phyloP scores from a whole-genome alignment of 495 filamentous ascomycete genomes.

The Xylaria grammica region DNA sequence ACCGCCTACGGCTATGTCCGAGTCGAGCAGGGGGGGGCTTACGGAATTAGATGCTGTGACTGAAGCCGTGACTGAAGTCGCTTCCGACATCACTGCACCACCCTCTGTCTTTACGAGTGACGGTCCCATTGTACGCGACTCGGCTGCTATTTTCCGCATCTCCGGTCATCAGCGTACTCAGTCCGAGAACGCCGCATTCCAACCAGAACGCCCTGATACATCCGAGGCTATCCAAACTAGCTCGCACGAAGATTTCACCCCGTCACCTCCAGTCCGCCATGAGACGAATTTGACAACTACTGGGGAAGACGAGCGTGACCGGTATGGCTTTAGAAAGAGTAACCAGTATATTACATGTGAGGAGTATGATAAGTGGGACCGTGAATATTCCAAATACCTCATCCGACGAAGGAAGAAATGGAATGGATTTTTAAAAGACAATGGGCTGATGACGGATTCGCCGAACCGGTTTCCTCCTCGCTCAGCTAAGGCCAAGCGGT shows the following conservation, averaged over 20 bases:
- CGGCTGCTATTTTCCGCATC: conserved; percentile 43
- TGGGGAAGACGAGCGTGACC: conserved; percentile 62
- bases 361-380: conserved; percentile 84
- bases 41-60: conserved; percentile 52
- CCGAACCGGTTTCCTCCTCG: conserved; percentile 80
- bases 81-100: conserved; percentile 34
- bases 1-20: conserved; percentile 39
- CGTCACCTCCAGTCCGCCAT: conserved; percentile 29
- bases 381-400: conserved; percentile 69
- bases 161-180: conserved; percentile 40
- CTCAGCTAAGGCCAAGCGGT: conserved; percentile 82
- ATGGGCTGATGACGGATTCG: conserved; percentile 70
- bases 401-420: conserved; percentile 79
- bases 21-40: conserved; percentile 39
- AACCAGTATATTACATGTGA: conserved; percentile 75
- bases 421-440: conserved; percentile 74
- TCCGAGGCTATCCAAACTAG: conserved; percentile 35
- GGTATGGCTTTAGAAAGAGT: conserved; percentile 91
- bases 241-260: conserved; percentile 15
- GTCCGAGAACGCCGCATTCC: conserved; percentile 20
- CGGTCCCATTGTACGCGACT: conserved; percentile 40
- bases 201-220: conserved; percentile 31
- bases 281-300: conserved; percentile 30
- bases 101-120: conserved; percentile 28
- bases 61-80: conserved; percentile 31